phyloP scores from a whole-genome alignment of 1,139 yeast genomes.

The Pichia cactophila region DNA sequence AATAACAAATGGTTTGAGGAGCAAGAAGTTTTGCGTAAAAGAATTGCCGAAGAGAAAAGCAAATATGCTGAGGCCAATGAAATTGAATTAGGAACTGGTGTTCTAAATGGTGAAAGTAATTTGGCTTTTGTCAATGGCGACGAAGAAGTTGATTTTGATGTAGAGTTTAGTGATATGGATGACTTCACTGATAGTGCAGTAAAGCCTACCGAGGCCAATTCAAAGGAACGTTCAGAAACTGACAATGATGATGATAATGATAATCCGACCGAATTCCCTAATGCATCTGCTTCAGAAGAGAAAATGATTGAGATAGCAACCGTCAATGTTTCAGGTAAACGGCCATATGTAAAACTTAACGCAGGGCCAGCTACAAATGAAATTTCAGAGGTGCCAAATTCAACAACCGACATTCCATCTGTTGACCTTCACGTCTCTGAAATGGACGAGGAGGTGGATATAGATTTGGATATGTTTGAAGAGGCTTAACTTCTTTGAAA shows the following conservation, averaged over 20 bases:
- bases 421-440: neutral
- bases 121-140: conserved; percentile 6
- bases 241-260: neutral
- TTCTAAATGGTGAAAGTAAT: conserved; percentile 12
- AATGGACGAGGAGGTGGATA: conserved; percentile 3
- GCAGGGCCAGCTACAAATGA: neutral
- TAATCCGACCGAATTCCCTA: neutral
- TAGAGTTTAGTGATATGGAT: conserved; percentile 20
- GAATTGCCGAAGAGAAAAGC: conserved; percentile 19
- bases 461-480: conserved; percentile 4
- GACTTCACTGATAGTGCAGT: conserved; percentile 3
- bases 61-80: conserved; percentile 16
- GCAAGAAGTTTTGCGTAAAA: conserved; percentile 27
- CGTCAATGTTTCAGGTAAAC: conserved; percentile 14
- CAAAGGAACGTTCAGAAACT: too few relatives aligned
- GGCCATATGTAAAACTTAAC: conserved; percentile 10
- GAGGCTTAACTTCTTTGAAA: neutral
- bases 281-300: neutral
- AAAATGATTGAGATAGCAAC: neutral
- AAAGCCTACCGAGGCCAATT: neutral
- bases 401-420: neutral
- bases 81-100: conserved; percentile 20
- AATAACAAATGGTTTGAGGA: conserved; percentile 25
- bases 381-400: neutral
- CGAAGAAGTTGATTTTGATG: conserved; percentile 18